phyloP scores from a whole-genome alignment of 768 basidiomycete genomes.

The Tulasnella sp. region DNA sequence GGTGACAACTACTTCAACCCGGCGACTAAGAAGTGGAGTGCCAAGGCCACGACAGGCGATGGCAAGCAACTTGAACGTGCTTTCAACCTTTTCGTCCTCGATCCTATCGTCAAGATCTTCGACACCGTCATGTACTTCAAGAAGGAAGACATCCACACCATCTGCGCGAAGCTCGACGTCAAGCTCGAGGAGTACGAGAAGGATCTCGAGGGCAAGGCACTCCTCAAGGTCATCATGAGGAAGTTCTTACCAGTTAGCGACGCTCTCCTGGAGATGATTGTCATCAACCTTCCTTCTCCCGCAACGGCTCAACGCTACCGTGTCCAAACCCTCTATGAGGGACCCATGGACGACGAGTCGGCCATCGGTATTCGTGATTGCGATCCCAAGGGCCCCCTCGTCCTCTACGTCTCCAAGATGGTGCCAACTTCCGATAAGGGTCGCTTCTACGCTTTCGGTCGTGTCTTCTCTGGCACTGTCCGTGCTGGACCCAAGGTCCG shows the following conservation, averaged over 20 bases:
- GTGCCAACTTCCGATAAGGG: constrained; percentile 99
- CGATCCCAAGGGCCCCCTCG: constrained; percentile 92
- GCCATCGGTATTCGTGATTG: constrained; percentile 98
- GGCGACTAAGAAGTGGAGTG: constrained; percentile 92
- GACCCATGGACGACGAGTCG: constrained; percentile 99
- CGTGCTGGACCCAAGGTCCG: constrained; percentile 96
- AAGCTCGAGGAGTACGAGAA: constrained; percentile 83
- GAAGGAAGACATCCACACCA: constrained; percentile 75
- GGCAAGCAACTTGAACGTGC: constrained; percentile 95
- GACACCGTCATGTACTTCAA: constrained; percentile 99
- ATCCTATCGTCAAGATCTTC: constrained; percentile 98
- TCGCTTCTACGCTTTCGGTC: constrained; percentile 99
- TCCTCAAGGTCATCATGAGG: constrained; percentile 97
- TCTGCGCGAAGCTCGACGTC: constrained; percentile 96
- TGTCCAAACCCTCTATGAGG: constrained; percentile 99
- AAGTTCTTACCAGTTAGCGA: constrained; percentile 99
- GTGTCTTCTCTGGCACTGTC: constrained; percentile 99
- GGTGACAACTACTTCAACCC: constrained; percentile 99
- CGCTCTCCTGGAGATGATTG: constrained; percentile 98
- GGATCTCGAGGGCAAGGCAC: constrained; percentile 90
- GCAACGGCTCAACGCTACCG: constrained; percentile 96
- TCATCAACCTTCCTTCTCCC: constrained; percentile 97
- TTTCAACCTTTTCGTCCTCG: constrained; percentile 97
- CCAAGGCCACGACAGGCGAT: constrained; percentile 64
- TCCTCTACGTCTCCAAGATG: constrained; percentile 99